Base-by-base conservation (phyloP, 371 early-diverging fungal species). In the Lichtheimia hyalospora region DNA sequence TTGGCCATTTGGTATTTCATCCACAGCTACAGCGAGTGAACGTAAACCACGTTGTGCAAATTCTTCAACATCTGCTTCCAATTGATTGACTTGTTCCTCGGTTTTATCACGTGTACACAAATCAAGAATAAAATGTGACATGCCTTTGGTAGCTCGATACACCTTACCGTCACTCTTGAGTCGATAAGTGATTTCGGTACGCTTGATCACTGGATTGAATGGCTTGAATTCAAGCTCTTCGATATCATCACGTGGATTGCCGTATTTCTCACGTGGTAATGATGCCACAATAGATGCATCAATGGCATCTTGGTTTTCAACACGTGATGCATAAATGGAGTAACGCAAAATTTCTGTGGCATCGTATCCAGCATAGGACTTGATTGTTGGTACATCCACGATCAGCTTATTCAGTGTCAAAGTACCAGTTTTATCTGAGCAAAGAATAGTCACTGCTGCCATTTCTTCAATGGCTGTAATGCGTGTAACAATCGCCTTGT, bases 371-470 rank as follows among this genome's bases (percentile, higher is more conserved):
- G 84, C 74, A 60, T 88, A 88, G 64, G 69, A 63, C 77, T 84
- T 85, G 75, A 87, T 77, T 58, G 85, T 77, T 49, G 83, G 75
- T 58, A 77, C 71, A 63, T 83, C 83, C 43, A 94, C 89, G 67
- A 81, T 86, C 77, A 96, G 89, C 79, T 93, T 90, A 86, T 95
- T 96, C 51, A 93, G 86, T 48, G 98, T 97, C 60, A 97, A 81
- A 20, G 97, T 97, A 59, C 98, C 98, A 12, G 98, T 97, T 85
- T 97, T 97, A 80, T 96, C 97, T 16, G 94, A 91, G 82, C 96
- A 96, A 62, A 97, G 91, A 59, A 95, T 91, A 62, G 89, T 88
- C 53, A 93, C 93, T 62, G 93, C 92, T 20, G 96, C 96, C 70
- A 97, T 85, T 61, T 93, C 93, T 77, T 97, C 97, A 54, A 96